phyloP scores from a whole-genome alignment of 1,284 basidiomycete species.

The Taiwanofungus camphoratus region DNA sequence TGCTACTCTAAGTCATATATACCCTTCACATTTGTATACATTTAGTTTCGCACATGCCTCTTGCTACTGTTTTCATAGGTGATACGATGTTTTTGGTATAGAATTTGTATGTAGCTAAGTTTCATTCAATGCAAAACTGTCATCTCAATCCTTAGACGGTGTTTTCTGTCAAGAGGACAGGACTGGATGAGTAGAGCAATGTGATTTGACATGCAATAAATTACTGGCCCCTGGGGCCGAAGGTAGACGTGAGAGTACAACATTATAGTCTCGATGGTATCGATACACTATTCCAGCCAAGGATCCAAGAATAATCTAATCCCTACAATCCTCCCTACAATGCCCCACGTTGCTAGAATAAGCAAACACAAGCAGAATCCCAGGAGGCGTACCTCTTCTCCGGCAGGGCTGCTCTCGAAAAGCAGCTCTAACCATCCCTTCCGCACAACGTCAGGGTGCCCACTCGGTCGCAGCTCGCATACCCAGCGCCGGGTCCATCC shows the following conservation, averaged over 20 bases:
- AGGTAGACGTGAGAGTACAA: no score
- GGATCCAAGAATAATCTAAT: no score
- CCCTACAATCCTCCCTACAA: slow-evolving; percentile 22
- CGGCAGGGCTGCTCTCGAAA: slow-evolving; percentile 54
- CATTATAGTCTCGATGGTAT: no score
- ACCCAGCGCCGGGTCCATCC: slow-evolving; percentile 30
- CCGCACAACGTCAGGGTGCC: slow-evolving; percentile 26
- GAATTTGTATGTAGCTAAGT: no score
- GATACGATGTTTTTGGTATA: no score
- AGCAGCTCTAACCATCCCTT: slow-evolving; percentile 38
- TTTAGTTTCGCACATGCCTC: not conserved
- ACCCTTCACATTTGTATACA: slow-evolving; percentile 3
- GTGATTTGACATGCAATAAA: no score
- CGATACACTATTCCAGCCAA: no score
- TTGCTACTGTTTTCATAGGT: not conserved
- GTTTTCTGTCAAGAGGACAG: no score
- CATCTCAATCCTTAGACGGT: no score
- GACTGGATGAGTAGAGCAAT: no score
- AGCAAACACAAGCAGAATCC: slow-evolving; percentile 49
- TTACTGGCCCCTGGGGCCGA: no score
- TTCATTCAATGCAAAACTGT: no score
- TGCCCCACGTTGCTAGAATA: slow-evolving; percentile 52
- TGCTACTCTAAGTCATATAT: not conserved
- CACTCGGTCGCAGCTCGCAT: slow-evolving; percentile 45
- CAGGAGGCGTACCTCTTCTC: slow-evolving; percentile 63